These are phyloP conservation scores for Phylloporus gajari DNA, from an alignment of 1,284 basidiomycete genomes.

Conservation along the genomic window DNA sequence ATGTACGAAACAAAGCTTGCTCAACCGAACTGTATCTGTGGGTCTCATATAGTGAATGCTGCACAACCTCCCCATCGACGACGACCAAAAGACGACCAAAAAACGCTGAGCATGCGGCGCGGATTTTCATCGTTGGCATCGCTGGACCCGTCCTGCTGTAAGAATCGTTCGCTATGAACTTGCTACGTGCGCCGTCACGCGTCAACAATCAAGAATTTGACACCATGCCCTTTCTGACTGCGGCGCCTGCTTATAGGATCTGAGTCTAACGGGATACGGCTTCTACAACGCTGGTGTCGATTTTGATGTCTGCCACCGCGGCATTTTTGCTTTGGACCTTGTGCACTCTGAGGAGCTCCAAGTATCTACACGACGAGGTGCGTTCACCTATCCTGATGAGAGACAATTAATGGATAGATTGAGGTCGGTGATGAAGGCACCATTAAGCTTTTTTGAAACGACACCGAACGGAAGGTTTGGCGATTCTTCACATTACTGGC, in stretches of 20 bases:
- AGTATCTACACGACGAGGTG: slow-evolving; percentile 80
- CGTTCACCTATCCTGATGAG: slow-evolving; percentile 51
- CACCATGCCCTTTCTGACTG: too few species aligned
- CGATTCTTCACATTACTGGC: neutral
- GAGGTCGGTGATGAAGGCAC: slow-evolving; percentile 59
- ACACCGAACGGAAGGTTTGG: slow-evolving; percentile 81
- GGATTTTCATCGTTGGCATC: too few species aligned
- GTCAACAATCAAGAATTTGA: too few species aligned
- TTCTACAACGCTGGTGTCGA: slow-evolving; percentile 66
- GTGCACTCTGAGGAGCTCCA: slow-evolving; percentile 44
- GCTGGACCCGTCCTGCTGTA: too few species aligned
- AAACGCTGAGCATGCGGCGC: too few species aligned
- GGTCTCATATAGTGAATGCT: too few species aligned
- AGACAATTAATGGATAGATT: too few species aligned
- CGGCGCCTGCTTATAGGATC: slow-evolving; percentile 57
- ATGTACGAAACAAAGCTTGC: too few species aligned
- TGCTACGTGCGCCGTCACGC: too few species aligned
- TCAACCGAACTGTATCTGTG: too few species aligned
- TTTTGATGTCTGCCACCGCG: slow-evolving; percentile 62
- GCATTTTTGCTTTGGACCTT: slow-evolving; percentile 80
- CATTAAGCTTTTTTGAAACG: slow-evolving; percentile 88
- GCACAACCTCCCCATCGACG: neutral
- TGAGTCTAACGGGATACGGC: slow-evolving; percentile 72
- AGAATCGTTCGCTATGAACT: too few species aligned
- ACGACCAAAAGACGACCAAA: too few species aligned